These are phyloP conservation scores for Colletotrichum orchidophilum DNA, from an alignment of 2,329 filamentous ascomycete genomes.

Conservation along the genomic window DNA sequence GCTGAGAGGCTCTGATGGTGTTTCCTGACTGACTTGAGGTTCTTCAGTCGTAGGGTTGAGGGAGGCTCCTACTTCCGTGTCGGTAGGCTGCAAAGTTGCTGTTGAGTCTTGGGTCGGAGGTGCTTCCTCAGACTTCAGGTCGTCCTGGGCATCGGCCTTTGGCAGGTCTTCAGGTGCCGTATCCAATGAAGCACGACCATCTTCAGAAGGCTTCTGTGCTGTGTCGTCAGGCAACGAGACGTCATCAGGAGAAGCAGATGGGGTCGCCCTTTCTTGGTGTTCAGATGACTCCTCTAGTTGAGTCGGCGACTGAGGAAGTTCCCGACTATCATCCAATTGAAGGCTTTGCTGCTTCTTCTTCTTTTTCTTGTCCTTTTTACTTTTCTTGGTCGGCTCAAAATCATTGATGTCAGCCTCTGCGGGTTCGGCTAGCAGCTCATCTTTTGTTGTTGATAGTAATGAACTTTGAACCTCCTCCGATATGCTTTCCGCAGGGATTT, in stretches of 20 bases:
- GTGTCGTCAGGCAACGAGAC: neutral
- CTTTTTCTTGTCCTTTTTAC: constrained; percentile 46
- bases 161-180: neutral
- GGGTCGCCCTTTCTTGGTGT: neutral
- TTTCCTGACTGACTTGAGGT: neutral
- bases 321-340: constrained; percentile 15
- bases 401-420: neutral
- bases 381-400: constrained; percentile 21
- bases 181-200: neutral
- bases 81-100: neutral
- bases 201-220: neutral
- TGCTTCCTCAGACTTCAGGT: neutral
- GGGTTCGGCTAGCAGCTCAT: neutral
- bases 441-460: neutral
- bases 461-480: neutral
- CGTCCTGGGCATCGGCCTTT: neutral
- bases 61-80: neutral
- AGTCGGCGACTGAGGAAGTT: neutral
- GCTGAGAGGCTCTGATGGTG: neutral
- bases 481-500: constrained; percentile 15
- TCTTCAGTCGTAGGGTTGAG: neutral
- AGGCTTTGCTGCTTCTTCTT: constrained; percentile 39
- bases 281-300: neutral
- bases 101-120: neutral
- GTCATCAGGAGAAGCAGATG: neutral